These are phyloP conservation scores for Penicillium cosmopolitanum DNA, from an alignment of 495 filamentous ascomycete genomes.

Conservation along the genomic window DNA sequence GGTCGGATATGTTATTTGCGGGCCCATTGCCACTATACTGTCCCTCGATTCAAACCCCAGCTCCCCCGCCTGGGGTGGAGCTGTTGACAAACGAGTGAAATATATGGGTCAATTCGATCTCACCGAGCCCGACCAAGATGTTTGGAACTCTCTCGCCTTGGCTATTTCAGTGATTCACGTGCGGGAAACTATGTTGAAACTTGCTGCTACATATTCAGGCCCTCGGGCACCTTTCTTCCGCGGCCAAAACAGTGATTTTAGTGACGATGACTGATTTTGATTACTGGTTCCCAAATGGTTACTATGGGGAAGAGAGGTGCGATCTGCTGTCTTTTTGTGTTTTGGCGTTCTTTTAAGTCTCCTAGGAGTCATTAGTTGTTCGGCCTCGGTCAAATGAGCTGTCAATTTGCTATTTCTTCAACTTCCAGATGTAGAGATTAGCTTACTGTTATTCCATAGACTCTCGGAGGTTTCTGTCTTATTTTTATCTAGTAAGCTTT, in stretches of 20 bases:
- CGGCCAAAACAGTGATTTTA: not conserved
- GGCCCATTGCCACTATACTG: constrained; percentile 46
- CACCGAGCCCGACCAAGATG: constrained; percentile 42
- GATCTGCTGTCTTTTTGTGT: too few relatives aligned
- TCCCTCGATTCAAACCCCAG: constrained; percentile 39
- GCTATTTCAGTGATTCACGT: constrained; percentile 45
- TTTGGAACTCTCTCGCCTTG: constrained; percentile 52
- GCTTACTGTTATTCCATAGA: too few relatives aligned
- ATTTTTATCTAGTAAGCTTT: too few relatives aligned
- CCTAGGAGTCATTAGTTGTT: too few relatives aligned
- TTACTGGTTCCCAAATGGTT: not conserved
- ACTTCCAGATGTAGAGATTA: too few relatives aligned
- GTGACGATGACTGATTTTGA: constrained; percentile 9
- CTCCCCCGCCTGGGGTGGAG: constrained; percentile 9
- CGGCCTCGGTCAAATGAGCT: too few relatives aligned
- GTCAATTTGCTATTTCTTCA: too few relatives aligned
- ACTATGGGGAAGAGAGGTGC: too few relatives aligned
- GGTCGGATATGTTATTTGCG: constrained; percentile 45
- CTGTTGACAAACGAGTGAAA: constrained; percentile 20
- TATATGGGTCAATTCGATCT: constrained; percentile 47
- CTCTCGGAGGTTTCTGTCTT: too few relatives aligned
- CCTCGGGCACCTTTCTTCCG: constrained; percentile 8
- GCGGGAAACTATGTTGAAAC: constrained; percentile 38
- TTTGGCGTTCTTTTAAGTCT: too few relatives aligned
- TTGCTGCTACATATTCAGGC: constrained; percentile 22